phyloP scores from a whole-genome alignment of 164 flowering plant genomes.

The Akebia trifoliata region DNA sequence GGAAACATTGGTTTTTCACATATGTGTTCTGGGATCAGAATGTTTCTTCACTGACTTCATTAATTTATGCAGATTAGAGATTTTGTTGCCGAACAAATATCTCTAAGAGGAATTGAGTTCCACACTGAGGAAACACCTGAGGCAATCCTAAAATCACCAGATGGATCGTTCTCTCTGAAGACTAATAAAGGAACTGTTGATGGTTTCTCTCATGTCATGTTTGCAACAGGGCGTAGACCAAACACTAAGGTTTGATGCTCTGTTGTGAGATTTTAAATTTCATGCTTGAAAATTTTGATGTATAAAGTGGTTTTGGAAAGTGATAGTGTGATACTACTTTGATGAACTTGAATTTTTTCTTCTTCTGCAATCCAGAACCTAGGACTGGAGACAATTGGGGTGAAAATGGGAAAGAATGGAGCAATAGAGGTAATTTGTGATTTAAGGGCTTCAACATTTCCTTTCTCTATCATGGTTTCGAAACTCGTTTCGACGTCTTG shows the following conservation, averaged over 20 bases:
- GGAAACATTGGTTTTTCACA: neutral
- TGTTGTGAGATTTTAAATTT: neutral
- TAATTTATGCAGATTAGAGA: conserved; percentile 64
- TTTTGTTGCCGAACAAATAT: conserved; percentile 91
- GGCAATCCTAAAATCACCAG: conserved; percentile 59
- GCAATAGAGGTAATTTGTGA: conserved; percentile 66
- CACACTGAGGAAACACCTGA: conserved; percentile 89
- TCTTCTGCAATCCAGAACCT: conserved; percentile 51
- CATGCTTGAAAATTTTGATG: neutral
- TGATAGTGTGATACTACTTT: neutral
- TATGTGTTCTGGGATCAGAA: neutral
- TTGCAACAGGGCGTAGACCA: conserved; percentile 95
- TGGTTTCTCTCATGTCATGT: conserved; percentile 97
- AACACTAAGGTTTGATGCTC: conserved; percentile 72
- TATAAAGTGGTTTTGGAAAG: neutral
- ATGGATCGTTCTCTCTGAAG: conserved; percentile 79
- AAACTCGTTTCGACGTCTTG: too few species aligned
- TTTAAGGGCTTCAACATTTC: neutral
- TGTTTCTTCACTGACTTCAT: neutral
- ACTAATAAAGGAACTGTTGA: conserved; percentile 82
- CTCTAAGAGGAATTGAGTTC: conserved; percentile 85
- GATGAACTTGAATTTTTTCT: neutral
- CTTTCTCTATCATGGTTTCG: too few species aligned
- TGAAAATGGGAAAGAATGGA: conserved; percentile 69
- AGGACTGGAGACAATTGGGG: conserved; percentile 77